Conservation (phyloP, 73 alveolate genomes). For the Paramecium primaurelia region DNA sequence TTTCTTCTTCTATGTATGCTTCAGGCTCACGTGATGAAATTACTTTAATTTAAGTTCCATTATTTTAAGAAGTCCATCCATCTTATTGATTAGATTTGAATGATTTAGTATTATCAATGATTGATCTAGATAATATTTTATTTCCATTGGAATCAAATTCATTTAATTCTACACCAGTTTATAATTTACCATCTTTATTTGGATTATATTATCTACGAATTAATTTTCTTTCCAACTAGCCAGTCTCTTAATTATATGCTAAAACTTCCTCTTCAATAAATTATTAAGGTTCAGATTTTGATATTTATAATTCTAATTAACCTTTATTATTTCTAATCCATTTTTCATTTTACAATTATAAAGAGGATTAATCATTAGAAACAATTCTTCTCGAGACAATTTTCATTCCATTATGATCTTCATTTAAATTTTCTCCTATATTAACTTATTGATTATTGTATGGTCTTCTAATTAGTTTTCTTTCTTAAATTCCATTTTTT, state of each 20-base stretch:
- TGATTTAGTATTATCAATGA: not conserved
- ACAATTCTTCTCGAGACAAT: not conserved
- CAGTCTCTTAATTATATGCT: not conserved
- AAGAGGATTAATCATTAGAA: not conserved
- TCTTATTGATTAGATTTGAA: not conserved
- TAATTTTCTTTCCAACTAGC: not conserved
- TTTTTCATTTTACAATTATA: not conserved
- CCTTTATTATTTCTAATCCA: not conserved
- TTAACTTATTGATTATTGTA: not conserved
- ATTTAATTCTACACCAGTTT: not conserved
- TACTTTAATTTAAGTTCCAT: not conserved
- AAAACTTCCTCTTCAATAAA: not conserved
- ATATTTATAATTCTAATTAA: not conserved
- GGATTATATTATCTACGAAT: not conserved
- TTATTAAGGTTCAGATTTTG: not conserved
- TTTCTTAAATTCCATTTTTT: not conserved
- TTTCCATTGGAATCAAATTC: not conserved
- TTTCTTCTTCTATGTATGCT: not conserved
- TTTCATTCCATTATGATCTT: not conserved
- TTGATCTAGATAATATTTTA: not conserved
- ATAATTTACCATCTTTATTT: not conserved
- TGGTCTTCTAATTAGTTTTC: not conserved
- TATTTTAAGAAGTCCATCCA: not conserved
- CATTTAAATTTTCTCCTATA: not conserved
- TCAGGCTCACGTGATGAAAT: not conserved